A percentile compares a stretch with the other conserved stretches of the same genome.
These are phyloP conservation scores for Fusarium haematococcum DNA, from an alignment of 2,329 filamentous ascomycete species.

Conservation along the genomic window DNA sequence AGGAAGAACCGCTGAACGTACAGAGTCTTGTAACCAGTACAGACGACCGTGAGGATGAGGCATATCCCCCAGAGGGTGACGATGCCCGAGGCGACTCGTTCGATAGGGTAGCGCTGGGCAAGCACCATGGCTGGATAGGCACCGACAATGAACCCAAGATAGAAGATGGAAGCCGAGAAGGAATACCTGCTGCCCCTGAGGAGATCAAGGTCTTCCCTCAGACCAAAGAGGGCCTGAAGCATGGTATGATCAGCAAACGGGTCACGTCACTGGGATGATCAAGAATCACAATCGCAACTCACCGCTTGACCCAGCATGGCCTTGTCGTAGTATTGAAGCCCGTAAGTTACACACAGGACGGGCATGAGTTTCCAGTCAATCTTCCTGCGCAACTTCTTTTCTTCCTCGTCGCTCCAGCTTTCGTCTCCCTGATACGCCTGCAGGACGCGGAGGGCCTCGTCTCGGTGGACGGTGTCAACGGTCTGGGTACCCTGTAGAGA, in stretches of 20 bases:
- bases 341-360: conserved; percentile 59
- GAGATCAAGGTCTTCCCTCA: conserved; percentile 45
- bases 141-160: conserved; percentile 61
- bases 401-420: conserved; percentile 56
- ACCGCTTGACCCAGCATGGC: conserved; percentile 66
- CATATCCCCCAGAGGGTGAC: conserved; percentile 50
- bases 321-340: conserved; percentile 63
- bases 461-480: conserved; percentile 37
- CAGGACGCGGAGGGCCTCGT: conserved; percentile 54
- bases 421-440: conserved; percentile 55
- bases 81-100: conserved; percentile 55
- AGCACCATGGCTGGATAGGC: conserved; percentile 56
- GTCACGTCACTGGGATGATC: background rate
- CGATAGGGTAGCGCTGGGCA: conserved; percentile 59
- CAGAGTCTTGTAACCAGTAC: conserved; percentile 51
- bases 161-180: conserved; percentile 59
- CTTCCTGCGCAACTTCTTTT: conserved; percentile 53
- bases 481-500: background rate
- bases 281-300: conserved; percentile 12
- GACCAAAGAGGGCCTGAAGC: conserved; percentile 31
- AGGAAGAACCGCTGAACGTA: conserved; percentile 65
- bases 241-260: background rate
- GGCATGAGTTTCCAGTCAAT: conserved; percentile 53
- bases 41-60: conserved; percentile 53
- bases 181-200: conserved; percentile 57